Percentiles rank a stretch among this genome's conserved stretches.
These are phyloP conservation scores for Colletotrichum limetticola DNA, from an alignment of 2,329 filamentous ascomycete genomes.

Conservation along the genomic window DNA sequence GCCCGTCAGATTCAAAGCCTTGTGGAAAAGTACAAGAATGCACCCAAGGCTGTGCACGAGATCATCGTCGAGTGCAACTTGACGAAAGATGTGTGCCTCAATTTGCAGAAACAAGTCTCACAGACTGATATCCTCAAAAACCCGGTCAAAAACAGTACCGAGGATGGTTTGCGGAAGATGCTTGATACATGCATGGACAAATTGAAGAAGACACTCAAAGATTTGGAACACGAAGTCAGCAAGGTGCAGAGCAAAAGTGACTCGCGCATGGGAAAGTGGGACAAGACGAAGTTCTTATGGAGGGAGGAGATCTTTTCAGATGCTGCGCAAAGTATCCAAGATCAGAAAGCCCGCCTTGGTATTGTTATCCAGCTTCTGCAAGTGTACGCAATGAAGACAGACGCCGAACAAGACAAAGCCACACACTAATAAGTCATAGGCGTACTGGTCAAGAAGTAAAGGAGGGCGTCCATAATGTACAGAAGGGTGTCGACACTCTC, in stretches of 20 bases:
- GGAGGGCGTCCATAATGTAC: not conserved
- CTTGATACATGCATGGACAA: not conserved
- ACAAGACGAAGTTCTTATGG: constrained; percentile 20
- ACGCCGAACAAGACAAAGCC: not conserved
- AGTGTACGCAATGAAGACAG: not conserved
- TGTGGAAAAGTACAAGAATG: constrained; percentile 17
- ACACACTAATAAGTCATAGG: not conserved
- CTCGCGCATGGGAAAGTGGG: constrained; percentile 14
- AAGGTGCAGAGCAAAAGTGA: constrained; percentile 1
- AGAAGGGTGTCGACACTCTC: not conserved
- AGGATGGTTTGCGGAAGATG: not conserved
- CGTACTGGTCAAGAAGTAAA: not conserved
- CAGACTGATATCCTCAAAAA: not conserved
- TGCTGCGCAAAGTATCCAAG: not conserved
- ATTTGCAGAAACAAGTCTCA: not conserved
- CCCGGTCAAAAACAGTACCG: not conserved
- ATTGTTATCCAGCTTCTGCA: not conserved
- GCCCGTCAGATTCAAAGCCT: not conserved
- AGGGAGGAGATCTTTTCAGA: constrained; percentile 11
- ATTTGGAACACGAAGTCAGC: not conserved
- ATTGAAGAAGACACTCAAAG: not conserved
- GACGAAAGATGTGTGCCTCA: not conserved
- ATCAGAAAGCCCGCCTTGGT: constrained; percentile 2
- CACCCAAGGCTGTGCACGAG: constrained; percentile 2
- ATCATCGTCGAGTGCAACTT: constrained; percentile 5